Conservation (phyloP, 2,329 filamentous ascomycete species). For the Fusarium palustre region DNA sequence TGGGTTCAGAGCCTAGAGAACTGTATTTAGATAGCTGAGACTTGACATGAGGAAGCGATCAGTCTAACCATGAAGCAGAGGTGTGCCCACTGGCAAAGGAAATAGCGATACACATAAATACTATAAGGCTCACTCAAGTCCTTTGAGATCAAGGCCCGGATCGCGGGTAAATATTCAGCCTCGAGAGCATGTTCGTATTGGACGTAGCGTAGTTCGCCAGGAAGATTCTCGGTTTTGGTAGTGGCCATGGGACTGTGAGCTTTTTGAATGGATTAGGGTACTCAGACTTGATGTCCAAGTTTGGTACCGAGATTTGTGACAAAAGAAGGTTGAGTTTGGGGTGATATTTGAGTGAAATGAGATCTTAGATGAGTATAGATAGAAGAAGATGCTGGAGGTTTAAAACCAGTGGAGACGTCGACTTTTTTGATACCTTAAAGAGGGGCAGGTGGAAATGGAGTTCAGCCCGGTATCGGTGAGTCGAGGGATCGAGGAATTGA, state of each 20-base stretch:
- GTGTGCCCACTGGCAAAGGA: constrained; percentile 96
- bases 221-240: constrained; percentile 51
- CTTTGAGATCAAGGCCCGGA: constrained; percentile 92
- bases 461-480: constrained; percentile 39
- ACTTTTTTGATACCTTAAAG: constrained; percentile 30
- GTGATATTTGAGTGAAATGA: constrained; percentile 10
- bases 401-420: constrained; percentile 30
- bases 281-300: background rate
- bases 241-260: constrained; percentile 50
- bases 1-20: constrained; percentile 67
- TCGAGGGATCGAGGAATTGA: constrained; percentile 1
- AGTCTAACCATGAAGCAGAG: constrained; percentile 87
- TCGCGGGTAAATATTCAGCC: constrained; percentile 79
- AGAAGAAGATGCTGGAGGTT: constrained; percentile 17
- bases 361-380: constrained; percentile 9
- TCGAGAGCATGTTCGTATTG: constrained; percentile 73
- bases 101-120: constrained; percentile 99
- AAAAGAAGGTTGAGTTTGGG: background rate
- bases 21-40: constrained; percentile 24
- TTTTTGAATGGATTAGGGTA: constrained; percentile 2
- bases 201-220: constrained; percentile 66
- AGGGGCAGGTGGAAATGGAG: constrained; percentile 41
- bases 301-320: background rate
- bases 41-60: background rate
- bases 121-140: constrained; percentile 98